phyloP scores from a whole-genome alignment of 805 yeast genomes.

The Candida cerambycidarum region DNA sequence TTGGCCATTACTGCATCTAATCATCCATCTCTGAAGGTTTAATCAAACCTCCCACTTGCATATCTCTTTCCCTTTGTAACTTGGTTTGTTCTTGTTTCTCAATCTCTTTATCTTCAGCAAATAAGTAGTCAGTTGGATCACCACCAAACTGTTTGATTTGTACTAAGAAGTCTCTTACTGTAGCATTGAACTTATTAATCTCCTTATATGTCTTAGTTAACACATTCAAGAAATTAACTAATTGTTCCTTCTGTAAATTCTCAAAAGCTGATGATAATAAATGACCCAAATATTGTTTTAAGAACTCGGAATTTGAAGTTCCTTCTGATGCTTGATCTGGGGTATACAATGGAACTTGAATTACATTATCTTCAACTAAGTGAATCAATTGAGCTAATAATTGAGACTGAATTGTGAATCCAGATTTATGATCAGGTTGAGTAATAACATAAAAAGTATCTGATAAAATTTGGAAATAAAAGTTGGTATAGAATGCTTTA shows the following conservation, averaged over 20 bases:
- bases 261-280: slow-evolving; percentile 90
- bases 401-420: slow-evolving; percentile 84
- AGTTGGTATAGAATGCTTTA: slow-evolving; percentile 82
- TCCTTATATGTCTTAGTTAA: slow-evolving; percentile 73
- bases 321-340: slow-evolving; percentile 84
- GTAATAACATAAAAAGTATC: slow-evolving; percentile 93
- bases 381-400: slow-evolving; percentile 81
- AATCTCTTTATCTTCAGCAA: slow-evolving; percentile 87
- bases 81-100: slow-evolving; percentile 69
- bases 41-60: slow-evolving; percentile 87
- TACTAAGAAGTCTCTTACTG: slow-evolving; percentile 90
- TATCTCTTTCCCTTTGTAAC: slow-evolving; percentile 75
- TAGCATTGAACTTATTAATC: slow-evolving; percentile 72
- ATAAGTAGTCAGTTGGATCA: slow-evolving; percentile 89
- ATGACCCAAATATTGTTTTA: slow-evolving; percentile 78
- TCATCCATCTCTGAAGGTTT: slow-evolving; percentile 96
- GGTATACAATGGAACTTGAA: slow-evolving; percentile 74
- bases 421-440: slow-evolving; percentile 97
- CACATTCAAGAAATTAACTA: slow-evolving; percentile 76
- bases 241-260: slow-evolving; percentile 80
- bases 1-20: slow-evolving; percentile 10
- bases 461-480: slow-evolving; percentile 82
- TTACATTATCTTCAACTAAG: slow-evolving; percentile 73
- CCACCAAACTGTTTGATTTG: slow-evolving; percentile 97
- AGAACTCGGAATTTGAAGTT: slow-evolving; percentile 73